Evolutionary conservation across 768 basidiomycete genomes (phyloP).

Genomic region (Boletales sp.): DNA sequence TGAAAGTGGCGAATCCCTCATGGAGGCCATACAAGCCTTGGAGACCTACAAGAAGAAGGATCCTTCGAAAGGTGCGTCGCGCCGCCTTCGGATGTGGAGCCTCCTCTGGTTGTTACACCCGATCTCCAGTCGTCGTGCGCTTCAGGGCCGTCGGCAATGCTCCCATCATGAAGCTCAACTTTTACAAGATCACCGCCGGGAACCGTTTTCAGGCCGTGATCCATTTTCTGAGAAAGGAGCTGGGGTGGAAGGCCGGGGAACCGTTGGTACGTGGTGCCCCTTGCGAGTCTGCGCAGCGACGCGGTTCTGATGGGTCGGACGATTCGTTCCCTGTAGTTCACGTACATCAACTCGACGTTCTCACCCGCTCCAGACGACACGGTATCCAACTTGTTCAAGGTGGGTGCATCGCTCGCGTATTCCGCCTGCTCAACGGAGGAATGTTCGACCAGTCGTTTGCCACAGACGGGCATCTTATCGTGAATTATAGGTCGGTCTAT

Average conservation of each 20-base stretch:
- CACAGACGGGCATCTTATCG: constrained; percentile 86
- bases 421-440: neutral
- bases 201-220: constrained; percentile 96
- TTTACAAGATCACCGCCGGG: constrained; percentile 94
- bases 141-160: constrained; percentile 98
- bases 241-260: constrained; percentile 84
- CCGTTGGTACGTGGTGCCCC: constrained; percentile 57
- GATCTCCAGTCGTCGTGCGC: constrained; percentile 95
- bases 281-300: too few species aligned
- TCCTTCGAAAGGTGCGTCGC: too few species aligned
- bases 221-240: constrained; percentile 84
- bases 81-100: too few species aligned
- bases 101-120: too few species aligned
- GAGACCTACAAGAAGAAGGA: constrained; percentile 89
- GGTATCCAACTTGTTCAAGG: constrained; percentile 67
- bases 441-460: constrained; percentile 60
- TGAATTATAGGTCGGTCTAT: constrained; percentile 74
- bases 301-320: too few species aligned
- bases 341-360: constrained; percentile 76
- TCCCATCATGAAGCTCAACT: constrained; percentile 98
- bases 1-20: constrained; percentile 29
- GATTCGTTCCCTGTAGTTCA: constrained; percentile 39
- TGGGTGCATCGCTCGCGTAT: constrained; percentile 20
- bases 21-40: constrained; percentile 65
- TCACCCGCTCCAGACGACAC: constrained; percentile 76